Evolutionary conservation across 768 basidiomycete genomes (phyloP).

Genomic region (Boletus coccyginus): DNA sequence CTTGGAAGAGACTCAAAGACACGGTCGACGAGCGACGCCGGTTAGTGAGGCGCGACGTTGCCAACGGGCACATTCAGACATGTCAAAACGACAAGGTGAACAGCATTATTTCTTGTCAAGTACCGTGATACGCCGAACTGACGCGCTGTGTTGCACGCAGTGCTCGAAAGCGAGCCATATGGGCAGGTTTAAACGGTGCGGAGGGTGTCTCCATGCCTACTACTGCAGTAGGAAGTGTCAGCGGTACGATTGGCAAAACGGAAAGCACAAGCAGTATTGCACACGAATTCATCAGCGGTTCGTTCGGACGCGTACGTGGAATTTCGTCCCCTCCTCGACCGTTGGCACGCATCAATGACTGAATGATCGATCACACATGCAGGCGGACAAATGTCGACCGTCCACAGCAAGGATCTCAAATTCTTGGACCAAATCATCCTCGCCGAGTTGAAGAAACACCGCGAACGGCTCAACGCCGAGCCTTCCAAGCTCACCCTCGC

Average conservation of each 20-base stretch:
- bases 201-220: constrained; percentile 28
- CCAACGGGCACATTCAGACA: constrained; percentile 21
- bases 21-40: constrained; percentile 18
- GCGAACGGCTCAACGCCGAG: constrained; percentile 5
- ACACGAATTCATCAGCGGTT: constrained; percentile 19
- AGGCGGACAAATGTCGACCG: constrained; percentile 25
- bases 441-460: constrained; percentile 23
- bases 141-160: constrained; percentile 3
- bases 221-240: constrained; percentile 29
- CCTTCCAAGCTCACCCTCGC: constrained; percentile 22
- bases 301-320: constrained; percentile 15
- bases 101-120: neutral
- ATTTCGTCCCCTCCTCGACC: too few species aligned
- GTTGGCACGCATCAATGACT: neutral
- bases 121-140: neutral
- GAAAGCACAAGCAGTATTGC: constrained; percentile 30
- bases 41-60: constrained; percentile 16
- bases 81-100: constrained; percentile 27
- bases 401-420: constrained; percentile 24
- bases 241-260: constrained; percentile 25
- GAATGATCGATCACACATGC: neutral
- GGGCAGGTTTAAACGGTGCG: constrained; percentile 24
- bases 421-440: constrained; percentile 29
- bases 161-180: constrained; percentile 19
- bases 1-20: constrained; percentile 21